Percentiles rank a stretch among this genome's conserved stretches.
These are phyloP conservation scores for Hypoxylon crocopeplum DNA, from an alignment of 495 filamentous ascomycete genomes.

Conservation along the genomic window DNA sequence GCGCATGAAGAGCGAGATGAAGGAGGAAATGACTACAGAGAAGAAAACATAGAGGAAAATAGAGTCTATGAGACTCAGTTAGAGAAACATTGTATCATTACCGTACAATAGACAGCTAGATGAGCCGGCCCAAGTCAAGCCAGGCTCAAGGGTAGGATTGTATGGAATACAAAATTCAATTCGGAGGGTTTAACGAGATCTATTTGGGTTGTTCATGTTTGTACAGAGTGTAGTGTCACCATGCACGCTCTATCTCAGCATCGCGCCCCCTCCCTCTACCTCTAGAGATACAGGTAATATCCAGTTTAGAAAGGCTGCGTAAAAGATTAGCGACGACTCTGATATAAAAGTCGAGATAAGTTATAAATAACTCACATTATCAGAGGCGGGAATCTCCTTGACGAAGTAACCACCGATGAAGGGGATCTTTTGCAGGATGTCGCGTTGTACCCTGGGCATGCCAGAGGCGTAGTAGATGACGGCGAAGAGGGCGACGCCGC, in stretches of 20 bases:
- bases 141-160: slow-evolving; percentile 5
- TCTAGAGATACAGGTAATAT: slow-evolving; percentile 13
- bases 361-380: slow-evolving; percentile 57
- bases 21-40: slow-evolving; percentile 47
- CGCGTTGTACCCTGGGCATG: slow-evolving; percentile 60
- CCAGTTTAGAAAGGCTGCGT: slow-evolving; percentile 53
- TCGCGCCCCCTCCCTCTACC: slow-evolving; percentile 8
- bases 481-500: slow-evolving; percentile 61
- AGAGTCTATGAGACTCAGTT: slow-evolving; percentile 2
- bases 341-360: not conserved
- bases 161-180: slow-evolving; percentile 7
- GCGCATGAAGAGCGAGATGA: slow-evolving; percentile 86
- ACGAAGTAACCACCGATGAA: slow-evolving; percentile 56
- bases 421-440: slow-evolving; percentile 67
- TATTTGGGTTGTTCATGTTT: slow-evolving; percentile 39
- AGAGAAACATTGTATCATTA: slow-evolving; percentile 20
- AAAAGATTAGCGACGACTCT: not conserved
- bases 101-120: slow-evolving; percentile 31
- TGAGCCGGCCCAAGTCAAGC: slow-evolving; percentile 4
- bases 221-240: slow-evolving; percentile 35
- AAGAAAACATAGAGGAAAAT: not conserved
- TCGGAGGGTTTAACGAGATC: slow-evolving; percentile 31
- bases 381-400: slow-evolving; percentile 61
- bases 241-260: slow-evolving; percentile 30
- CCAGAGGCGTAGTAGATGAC: slow-evolving; percentile 67